Conservation (phyloP, 1,284 basidiomycete genomes). For the Fomitopsis palustris region DNA sequence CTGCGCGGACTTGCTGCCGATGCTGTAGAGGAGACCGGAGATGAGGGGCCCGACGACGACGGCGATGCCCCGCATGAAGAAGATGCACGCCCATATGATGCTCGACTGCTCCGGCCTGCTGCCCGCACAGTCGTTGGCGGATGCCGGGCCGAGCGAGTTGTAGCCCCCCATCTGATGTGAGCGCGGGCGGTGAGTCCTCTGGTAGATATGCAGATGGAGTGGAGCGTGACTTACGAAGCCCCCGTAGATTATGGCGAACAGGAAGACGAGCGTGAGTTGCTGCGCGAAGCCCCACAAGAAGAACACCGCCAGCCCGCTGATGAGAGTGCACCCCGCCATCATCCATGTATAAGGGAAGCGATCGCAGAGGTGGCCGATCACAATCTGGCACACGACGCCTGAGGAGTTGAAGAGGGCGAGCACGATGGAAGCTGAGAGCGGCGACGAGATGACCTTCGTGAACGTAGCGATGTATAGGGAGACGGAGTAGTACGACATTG, state of each 20-base stretch:
- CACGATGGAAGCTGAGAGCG: conserved; percentile 23
- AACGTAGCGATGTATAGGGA: conserved; percentile 28
- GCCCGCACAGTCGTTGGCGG: conserved; percentile 24
- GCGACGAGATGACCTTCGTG: conserved; percentile 21
- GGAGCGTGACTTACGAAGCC: conserved; percentile 15
- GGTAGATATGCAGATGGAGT: background rate
- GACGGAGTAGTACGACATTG: conserved; percentile 14
- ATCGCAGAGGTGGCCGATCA: conserved; percentile 24
- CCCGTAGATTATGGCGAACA: conserved; percentile 26
- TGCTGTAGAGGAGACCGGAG: conserved; percentile 22
- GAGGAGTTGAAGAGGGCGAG: conserved; percentile 27
- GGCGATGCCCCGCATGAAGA: conserved; percentile 21
- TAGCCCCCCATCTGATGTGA: conserved; percentile 23
- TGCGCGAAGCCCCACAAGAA: conserved; percentile 28
- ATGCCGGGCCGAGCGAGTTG: conserved; percentile 25
- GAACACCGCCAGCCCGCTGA: conserved; percentile 25
- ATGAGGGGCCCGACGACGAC: conserved; percentile 25
- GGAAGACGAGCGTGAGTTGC: conserved; percentile 21
- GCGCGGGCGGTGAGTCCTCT: background rate
- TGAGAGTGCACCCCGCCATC: conserved; percentile 21
- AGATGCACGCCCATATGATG: conserved; percentile 23
- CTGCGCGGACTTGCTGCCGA: conserved; percentile 13
- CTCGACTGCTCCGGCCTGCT: conserved; percentile 22
- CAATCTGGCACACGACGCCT: conserved; percentile 23
- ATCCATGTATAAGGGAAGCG: conserved; percentile 26